These are phyloP conservation scores for Calonectria fujianensis DNA, from an alignment of 2,329 filamentous ascomycete genomes.

Conservation along the genomic window DNA sequence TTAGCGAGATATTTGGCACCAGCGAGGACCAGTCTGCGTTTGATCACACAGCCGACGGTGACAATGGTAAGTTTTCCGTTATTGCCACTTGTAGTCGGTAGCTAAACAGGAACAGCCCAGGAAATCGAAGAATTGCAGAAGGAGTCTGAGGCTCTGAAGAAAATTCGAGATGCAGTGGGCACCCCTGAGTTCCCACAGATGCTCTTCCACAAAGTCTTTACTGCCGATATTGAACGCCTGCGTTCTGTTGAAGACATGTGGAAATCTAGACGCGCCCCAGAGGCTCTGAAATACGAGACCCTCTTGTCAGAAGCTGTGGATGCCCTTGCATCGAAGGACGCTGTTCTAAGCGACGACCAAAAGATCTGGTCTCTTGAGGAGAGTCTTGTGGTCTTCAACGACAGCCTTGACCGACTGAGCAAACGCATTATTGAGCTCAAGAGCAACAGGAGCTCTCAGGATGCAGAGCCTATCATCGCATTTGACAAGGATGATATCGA, in stretches of 20 bases:
- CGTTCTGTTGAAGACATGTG: conserved; percentile 96
- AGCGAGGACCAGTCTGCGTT: conserved; percentile 91
- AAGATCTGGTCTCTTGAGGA: conserved; percentile 87
- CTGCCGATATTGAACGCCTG: conserved; percentile 87
- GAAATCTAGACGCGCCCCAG: conserved; percentile 86
- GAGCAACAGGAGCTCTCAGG: conserved; percentile 66
- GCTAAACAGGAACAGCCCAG: conserved; percentile 65
- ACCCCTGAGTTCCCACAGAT: conserved; percentile 84
- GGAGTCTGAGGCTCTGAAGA: conserved; percentile 88
- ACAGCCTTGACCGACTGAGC: conserved; percentile 87
- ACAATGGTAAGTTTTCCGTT: conserved; percentile 77
- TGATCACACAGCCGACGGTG: conserved; percentile 85
- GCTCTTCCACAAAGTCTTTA: conserved; percentile 96
- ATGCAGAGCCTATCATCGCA: conserved; percentile 79
- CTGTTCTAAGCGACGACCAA: conserved; percentile 80
- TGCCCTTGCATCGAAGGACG: conserved; percentile 71
- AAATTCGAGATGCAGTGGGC: conserved; percentile 87
- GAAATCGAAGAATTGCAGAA: conserved; percentile 92
- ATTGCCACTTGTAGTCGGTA: not conserved
- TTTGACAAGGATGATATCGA: conserved; percentile 99
- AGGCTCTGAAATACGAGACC: conserved; percentile 81
- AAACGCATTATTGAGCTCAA: conserved; percentile 81
- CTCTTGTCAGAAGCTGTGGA: conserved; percentile 72
- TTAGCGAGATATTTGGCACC: conserved; percentile 87
- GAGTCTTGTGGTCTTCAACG: conserved; percentile 89